Conservation (phyloP, 2,329 filamentous ascomycete species). For the Chrysoporthe austroafricana region DNA sequence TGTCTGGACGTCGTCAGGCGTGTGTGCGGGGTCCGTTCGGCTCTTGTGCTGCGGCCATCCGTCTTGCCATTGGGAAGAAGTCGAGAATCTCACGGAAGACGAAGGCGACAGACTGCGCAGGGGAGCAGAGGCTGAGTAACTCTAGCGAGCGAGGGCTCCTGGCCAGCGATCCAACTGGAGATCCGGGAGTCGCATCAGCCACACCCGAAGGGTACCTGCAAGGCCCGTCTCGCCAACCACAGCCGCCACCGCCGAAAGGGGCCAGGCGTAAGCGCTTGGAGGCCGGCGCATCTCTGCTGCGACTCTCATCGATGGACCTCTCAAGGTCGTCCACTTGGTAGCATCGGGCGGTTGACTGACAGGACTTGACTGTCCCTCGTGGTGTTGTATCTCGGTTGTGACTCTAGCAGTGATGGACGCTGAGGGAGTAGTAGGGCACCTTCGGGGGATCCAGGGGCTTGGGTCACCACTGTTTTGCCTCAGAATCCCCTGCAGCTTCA, state of each 20-base stretch:
- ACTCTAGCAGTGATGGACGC: neutral
- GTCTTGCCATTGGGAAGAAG: neutral
- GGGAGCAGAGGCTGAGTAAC: neutral
- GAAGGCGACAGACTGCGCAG: neutral
- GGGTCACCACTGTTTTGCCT: constrained; percentile 8
- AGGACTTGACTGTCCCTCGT: neutral
- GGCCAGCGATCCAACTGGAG: constrained; percentile 1
- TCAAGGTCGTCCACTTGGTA: neutral
- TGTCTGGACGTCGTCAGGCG: neutral
- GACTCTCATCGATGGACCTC: neutral
- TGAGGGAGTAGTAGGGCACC: neutral
- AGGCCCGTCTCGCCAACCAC: neutral
- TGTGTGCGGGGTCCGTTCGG: neutral
- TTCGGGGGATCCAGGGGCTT: neutral
- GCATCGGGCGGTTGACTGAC: neutral
- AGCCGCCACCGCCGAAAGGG: constrained; percentile 10
- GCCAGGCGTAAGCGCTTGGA: constrained; percentile 4
- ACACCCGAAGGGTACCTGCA: neutral
- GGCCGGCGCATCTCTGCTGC: constrained; percentile 2
- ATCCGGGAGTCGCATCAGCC: constrained; percentile 2
- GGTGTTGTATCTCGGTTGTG: neutral
- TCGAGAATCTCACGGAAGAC: neutral
- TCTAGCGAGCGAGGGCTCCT: neutral
- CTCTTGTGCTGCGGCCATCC: constrained; percentile 16
- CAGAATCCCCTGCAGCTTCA: constrained; percentile 2